A percentile compares a stretch with the other conserved stretches of the same genome.
Conservation (phyloP, 768 basidiomycete species). For the Ephemerocybe angulata region DNA sequence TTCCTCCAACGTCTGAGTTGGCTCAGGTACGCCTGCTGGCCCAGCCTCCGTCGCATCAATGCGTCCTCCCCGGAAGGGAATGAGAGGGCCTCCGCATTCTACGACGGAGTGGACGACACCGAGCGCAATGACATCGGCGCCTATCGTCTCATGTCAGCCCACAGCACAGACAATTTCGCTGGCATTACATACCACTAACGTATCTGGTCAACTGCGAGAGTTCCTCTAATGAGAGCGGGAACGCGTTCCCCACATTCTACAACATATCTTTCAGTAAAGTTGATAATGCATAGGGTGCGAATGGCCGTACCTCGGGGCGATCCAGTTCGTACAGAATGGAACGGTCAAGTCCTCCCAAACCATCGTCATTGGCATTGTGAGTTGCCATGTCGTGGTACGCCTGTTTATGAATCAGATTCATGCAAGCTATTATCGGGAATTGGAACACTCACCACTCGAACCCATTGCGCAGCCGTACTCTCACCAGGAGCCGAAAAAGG, state of each 20-base stretch:
- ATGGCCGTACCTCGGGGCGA: conserved; percentile 34
- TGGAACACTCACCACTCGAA: conserved; percentile 11
- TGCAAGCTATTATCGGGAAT: background rate
- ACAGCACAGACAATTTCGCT: too few relatives aligned
- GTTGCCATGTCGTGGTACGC: conserved; percentile 45
- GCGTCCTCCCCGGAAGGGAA: conserved; percentile 38
- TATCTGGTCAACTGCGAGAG: too few relatives aligned
- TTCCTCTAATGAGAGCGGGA: too few relatives aligned
- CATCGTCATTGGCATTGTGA: conserved; percentile 28
- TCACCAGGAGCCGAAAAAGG: background rate
- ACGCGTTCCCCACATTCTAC: too few relatives aligned
- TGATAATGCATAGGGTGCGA: too few relatives aligned
- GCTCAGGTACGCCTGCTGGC: conserved; percentile 34
- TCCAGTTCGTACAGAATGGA: conserved; percentile 39
- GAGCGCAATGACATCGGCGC: conserved; percentile 38
- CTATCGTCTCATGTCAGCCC: too few relatives aligned
- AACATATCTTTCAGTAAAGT: too few relatives aligned
- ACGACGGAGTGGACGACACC: conserved; percentile 32
- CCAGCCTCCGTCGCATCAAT: conserved; percentile 36
- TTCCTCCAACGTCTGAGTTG: conserved; percentile 30
- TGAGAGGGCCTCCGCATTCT: conserved; percentile 37
- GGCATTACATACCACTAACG: too few relatives aligned
- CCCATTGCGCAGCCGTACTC: conserved; percentile 11
- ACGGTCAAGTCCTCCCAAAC: conserved; percentile 40
- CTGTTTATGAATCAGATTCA: conserved; percentile 13